A percentile compares a stretch with the other conserved stretches of the same genome.
Evolutionary conservation across 1,284 basidiomycete genomes (phyloP).

Genomic region (Apiotrichum sp.): DNA sequence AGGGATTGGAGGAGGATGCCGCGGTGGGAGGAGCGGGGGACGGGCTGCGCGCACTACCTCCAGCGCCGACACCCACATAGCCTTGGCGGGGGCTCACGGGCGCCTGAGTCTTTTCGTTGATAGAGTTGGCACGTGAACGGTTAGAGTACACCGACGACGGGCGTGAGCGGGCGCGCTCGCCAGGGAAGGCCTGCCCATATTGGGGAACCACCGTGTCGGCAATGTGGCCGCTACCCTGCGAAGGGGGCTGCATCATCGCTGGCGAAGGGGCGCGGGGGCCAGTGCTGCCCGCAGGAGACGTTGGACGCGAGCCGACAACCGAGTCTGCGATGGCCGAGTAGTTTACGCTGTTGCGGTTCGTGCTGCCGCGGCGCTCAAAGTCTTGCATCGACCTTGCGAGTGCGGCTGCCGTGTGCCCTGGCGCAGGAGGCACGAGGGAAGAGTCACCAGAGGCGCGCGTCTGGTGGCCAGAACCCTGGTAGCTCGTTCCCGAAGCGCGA

Average conservation of each 20-base stretch:
- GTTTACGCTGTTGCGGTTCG: slow-evolving; percentile 46
- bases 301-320: slow-evolving; percentile 66
- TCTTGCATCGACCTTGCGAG: slow-evolving; percentile 46
- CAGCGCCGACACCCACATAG: slow-evolving; percentile 68
- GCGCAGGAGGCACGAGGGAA: slow-evolving; percentile 43
- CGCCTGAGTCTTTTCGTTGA: slow-evolving; percentile 17
- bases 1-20: slow-evolving; percentile 32
- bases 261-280: slow-evolving; percentile 30
- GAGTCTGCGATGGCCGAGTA: slow-evolving; percentile 56
- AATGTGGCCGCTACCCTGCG: slow-evolving; percentile 52
- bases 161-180: slow-evolving; percentile 60
- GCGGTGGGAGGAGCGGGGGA: slow-evolving; percentile 56
- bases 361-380: slow-evolving; percentile 34
- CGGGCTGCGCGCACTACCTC: slow-evolving; percentile 47
- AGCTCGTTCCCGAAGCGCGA: slow-evolving; percentile 22
- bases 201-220: slow-evolving; percentile 67
- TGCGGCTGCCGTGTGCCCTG: slow-evolving; percentile 46
- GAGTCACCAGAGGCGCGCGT: slow-evolving; percentile 32
- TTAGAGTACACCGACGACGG: slow-evolving; percentile 43
- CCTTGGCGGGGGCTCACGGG: slow-evolving; percentile 52
- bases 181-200: slow-evolving; percentile 81
- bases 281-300: slow-evolving; percentile 57
- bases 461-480: slow-evolving; percentile 3
- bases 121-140: slow-evolving; percentile 36
- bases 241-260: slow-evolving; percentile 66